Conservation (phyloP, 2,329 filamentous ascomycete species). For the Paecilomyces sp. region DNA sequence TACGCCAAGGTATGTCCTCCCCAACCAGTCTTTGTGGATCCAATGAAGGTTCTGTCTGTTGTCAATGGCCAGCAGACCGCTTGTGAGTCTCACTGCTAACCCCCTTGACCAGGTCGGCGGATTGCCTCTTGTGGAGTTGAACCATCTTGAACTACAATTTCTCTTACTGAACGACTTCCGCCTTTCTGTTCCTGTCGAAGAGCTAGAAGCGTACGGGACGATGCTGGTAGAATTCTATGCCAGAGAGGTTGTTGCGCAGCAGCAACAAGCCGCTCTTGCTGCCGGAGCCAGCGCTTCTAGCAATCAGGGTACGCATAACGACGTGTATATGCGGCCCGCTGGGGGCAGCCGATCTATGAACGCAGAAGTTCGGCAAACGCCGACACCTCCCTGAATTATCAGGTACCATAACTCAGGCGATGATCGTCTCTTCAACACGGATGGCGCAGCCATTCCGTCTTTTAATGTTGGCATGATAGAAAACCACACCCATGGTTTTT, state of each 20-base stretch:
- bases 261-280: conserved; percentile 20
- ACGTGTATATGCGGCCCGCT: conserved; percentile 26
- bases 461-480: background rate
- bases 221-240: conserved; percentile 99
- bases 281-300: conserved; percentile 10
- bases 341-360: conserved; percentile 16
- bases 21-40: background rate
- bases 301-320: conserved; percentile 14
- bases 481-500: background rate
- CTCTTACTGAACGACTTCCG: conserved; percentile 93
- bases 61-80: no score
- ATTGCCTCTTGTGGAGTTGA: conserved; percentile 82
- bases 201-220: conserved; percentile 92
- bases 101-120: conserved; percentile 68
- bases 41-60: no score
- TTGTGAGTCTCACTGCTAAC: conserved; percentile 9
- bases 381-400: conserved; percentile 19
- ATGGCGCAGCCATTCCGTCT: background rate
- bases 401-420: background rate
- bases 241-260: conserved; percentile 70
- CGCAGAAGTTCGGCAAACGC: conserved; percentile 22
- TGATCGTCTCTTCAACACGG: background rate
- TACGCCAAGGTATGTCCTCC: conserved; percentile 78
- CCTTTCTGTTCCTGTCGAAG: conserved; percentile 85
- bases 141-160: conserved; percentile 94